Conservation (phyloP, 2,329 filamentous ascomycete genomes). For the Apiospora sp. region DNA sequence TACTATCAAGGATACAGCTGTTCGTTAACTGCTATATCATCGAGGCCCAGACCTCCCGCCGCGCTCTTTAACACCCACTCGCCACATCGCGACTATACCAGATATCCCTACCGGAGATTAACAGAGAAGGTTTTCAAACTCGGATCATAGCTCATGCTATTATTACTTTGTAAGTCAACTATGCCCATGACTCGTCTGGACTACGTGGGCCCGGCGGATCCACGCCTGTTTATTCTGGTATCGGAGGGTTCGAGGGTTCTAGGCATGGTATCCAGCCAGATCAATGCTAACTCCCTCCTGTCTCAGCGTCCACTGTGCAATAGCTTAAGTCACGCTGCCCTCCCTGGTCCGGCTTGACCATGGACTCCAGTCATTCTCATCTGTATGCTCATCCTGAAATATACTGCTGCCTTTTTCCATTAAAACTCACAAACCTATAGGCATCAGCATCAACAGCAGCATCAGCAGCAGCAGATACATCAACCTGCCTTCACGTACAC, state of each 20-base stretch:
- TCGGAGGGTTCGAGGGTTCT: constrained; percentile 40
- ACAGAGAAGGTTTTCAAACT: constrained; percentile 33
- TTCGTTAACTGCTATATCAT: neutral
- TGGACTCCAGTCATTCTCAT: constrained; percentile 61
- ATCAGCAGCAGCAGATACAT: constrained; percentile 47
- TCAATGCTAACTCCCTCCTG: constrained; percentile 50
- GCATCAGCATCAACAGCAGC: constrained; percentile 57
- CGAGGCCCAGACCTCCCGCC: neutral
- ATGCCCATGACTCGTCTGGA: constrained; percentile 48
- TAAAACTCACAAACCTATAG: constrained; percentile 51
- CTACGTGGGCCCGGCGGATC: constrained; percentile 42
- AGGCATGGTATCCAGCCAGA: constrained; percentile 38
- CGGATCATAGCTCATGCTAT: constrained; percentile 44
- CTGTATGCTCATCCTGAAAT: constrained; percentile 53
- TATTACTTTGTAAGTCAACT: constrained; percentile 50
- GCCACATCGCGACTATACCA: neutral
- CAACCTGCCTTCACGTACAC: constrained; percentile 58
- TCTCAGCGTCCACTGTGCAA: constrained; percentile 47
- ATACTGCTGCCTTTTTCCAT: constrained; percentile 27
- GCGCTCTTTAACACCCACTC: constrained; percentile 6
- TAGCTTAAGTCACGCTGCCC: constrained; percentile 45
- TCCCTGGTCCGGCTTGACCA: constrained; percentile 49
- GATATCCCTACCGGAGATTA: constrained; percentile 43
- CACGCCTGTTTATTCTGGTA: constrained; percentile 36
- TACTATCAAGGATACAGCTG: constrained; percentile 26